These are phyloP conservation scores for Achlya hypogyna DNA, from an alignment of 352 stramenopile species.

Conservation along the genomic window DNA sequence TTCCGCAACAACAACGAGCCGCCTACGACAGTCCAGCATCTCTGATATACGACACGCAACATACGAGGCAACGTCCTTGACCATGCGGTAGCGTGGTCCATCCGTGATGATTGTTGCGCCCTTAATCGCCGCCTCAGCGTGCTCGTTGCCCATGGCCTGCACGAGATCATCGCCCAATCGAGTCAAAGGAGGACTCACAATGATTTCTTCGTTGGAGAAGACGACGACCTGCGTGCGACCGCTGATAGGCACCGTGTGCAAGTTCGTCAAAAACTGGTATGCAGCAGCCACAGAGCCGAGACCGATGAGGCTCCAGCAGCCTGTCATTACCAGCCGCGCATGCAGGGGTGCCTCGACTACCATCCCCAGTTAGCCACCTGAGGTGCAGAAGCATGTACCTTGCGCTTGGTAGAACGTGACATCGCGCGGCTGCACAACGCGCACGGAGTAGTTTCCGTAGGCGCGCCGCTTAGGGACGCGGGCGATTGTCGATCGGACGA, in stretches of 20 bases:
- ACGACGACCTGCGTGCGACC: constrained; percentile 58
- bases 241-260: constrained; percentile 58
- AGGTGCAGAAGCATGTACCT: background rate
- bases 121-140: constrained; percentile 34
- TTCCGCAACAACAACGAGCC: constrained; percentile 46
- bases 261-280: constrained; percentile 62
- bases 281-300: constrained; percentile 25
- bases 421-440: background rate
- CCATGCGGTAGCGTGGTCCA: constrained; percentile 42
- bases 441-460: constrained; percentile 7
- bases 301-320: background rate
- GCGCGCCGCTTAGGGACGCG: too few relatives aligned
- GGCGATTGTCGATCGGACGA: background rate
- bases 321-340: constrained; percentile 2
- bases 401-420: constrained; percentile 14
- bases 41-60: constrained; percentile 16
- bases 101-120: constrained; percentile 32
- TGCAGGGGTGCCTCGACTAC: background rate
- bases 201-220: constrained; percentile 47
- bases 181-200: constrained; percentile 29
- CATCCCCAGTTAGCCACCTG: background rate
- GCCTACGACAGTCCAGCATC: constrained; percentile 23
- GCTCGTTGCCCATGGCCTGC: constrained; percentile 45
- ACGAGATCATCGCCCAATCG: background rate
- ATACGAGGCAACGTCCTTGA: constrained; percentile 52